These are phyloP conservation scores for Colletotrichum liaoningense DNA, from an alignment of 2,329 filamentous ascomycete genomes.

Conservation along the genomic window DNA sequence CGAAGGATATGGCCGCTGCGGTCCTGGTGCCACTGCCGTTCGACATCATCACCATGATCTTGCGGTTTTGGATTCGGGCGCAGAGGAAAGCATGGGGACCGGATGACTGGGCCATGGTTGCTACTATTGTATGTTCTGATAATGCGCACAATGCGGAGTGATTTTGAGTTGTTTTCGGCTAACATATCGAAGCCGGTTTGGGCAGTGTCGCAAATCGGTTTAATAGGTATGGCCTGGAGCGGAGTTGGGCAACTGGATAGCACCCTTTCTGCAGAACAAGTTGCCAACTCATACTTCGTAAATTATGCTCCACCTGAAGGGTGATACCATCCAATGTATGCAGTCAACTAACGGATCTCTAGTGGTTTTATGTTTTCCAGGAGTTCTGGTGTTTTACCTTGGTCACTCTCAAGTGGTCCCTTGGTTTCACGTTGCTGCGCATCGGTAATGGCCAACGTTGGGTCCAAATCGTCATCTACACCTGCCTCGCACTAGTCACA, in stretches of 20 bases:
- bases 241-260: constrained; percentile 25
- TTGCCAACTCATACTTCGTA: constrained; percentile 22
- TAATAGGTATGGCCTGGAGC: constrained; percentile 33
- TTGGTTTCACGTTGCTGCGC: constrained; percentile 28
- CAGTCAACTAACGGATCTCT: neutral
- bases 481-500: constrained; percentile 23
- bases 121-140: constrained; percentile 22
- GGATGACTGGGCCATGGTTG: constrained; percentile 33
- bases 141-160: neutral
- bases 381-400: constrained; percentile 34
- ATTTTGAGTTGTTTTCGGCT: neutral
- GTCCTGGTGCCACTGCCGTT: constrained; percentile 28
- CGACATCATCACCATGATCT: constrained; percentile 8
- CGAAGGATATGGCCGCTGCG: constrained; percentile 31
- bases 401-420: constrained; percentile 26
- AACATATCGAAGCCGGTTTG: constrained; percentile 22
- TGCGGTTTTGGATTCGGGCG: constrained; percentile 27
- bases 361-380: constrained; percentile 33
- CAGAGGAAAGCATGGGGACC: constrained; percentile 33
- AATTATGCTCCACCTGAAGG: neutral
- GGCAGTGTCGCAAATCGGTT: constrained; percentile 12
- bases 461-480: constrained; percentile 30
- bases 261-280: constrained; percentile 17
- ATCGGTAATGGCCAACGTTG: constrained; percentile 28
- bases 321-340: neutral